phyloP scores from a whole-genome alignment of 352 stramenopile genomes.

The Globisporangium emineosum region DNA sequence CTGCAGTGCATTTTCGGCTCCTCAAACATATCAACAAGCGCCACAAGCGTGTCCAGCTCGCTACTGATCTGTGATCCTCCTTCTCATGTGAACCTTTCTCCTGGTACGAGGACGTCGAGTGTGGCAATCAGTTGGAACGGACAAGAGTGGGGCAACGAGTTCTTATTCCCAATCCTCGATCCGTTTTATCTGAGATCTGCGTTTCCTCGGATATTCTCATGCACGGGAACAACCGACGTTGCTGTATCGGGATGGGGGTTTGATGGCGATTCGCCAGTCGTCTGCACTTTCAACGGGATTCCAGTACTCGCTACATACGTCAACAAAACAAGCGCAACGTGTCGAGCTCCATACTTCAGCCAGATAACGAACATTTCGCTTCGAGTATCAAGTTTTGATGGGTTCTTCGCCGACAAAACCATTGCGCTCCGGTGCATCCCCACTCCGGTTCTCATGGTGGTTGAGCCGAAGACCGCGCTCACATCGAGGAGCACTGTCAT shows the following conservation, averaged over 20 bases:
- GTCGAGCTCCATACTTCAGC: slow-evolving; percentile 23
- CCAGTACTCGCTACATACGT: slow-evolving; percentile 27
- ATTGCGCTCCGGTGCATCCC: slow-evolving; percentile 18
- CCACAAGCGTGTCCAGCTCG: slow-evolving; percentile 25
- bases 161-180: slow-evolving; percentile 17
- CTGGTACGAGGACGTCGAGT: slow-evolving; percentile 1
- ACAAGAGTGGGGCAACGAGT: slow-evolving; percentile 37
- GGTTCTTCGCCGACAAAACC: slow-evolving; percentile 21
- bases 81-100: not conserved
- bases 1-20: slow-evolving; percentile 28
- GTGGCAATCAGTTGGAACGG: slow-evolving; percentile 43
- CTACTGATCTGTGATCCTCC: slow-evolving; percentile 29
- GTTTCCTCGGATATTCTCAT: slow-evolving; percentile 24
- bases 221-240: slow-evolving; percentile 18
- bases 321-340: slow-evolving; percentile 30
- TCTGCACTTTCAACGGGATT: slow-evolving; percentile 37
- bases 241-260: slow-evolving; percentile 36
- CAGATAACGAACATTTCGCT: slow-evolving; percentile 20
- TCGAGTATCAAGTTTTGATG: slow-evolving; percentile 31
- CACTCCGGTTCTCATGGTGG: slow-evolving; percentile 19
- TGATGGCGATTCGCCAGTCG: slow-evolving; percentile 21
- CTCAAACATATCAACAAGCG: not conserved
- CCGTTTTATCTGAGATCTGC: slow-evolving; percentile 25
- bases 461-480: slow-evolving; percentile 21
- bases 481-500: slow-evolving; percentile 19